phyloP scores from a whole-genome alignment of 139 green algal genomes.

The Chlamydomonas urium region DNA sequence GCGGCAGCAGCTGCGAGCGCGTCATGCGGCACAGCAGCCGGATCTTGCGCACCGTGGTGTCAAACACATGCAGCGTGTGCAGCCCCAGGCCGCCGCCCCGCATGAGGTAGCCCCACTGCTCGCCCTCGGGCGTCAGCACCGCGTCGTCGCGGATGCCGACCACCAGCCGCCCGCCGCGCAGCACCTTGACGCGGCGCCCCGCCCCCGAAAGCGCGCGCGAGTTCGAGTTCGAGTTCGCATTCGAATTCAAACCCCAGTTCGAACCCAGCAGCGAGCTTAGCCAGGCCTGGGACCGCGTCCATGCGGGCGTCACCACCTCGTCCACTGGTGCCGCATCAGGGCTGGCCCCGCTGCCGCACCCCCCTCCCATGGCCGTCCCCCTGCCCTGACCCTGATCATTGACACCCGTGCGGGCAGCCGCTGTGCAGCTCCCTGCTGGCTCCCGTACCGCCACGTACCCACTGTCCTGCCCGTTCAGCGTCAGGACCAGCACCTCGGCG shows the following conservation, averaged over 20 bases:
- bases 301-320: neutral
- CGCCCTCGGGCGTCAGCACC: neutral
- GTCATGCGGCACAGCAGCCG: neutral
- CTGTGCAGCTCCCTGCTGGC: neutral
- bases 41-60: neutral
- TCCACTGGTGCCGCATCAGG: neutral
- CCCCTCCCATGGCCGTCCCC: neutral
- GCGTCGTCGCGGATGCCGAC: too few relatives aligned
- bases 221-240: neutral
- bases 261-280: neutral
- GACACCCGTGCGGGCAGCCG: too few relatives aligned
- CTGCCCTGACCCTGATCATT: too few relatives aligned
- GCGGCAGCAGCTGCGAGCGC: neutral
- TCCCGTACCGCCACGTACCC: neutral
- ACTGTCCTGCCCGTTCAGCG: neutral
- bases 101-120: neutral
- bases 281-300: neutral
- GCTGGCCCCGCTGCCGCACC: neutral
- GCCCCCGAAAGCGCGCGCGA: neutral
- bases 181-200: neutral
- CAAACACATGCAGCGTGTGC: neutral
- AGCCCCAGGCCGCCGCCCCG: neutral
- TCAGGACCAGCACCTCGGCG: neutral
- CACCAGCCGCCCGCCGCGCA: too few relatives aligned
- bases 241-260: neutral